Base-by-base conservation (phyloP, 768 basidiomycete genomes). In the Candolleomyces eurysporus region DNA sequence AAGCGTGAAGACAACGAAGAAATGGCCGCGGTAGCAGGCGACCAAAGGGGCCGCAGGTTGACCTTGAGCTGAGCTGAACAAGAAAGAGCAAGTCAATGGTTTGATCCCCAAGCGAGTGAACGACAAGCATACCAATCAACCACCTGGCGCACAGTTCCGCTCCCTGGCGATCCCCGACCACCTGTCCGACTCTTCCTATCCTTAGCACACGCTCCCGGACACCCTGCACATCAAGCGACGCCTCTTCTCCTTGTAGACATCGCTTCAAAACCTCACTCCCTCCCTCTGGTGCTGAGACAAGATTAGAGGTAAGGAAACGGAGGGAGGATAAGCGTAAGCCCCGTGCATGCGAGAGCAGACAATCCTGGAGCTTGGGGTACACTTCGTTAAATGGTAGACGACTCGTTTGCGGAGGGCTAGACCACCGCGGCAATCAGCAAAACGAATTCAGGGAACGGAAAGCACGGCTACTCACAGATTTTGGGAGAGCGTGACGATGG, bases 1-100 rank as follows among this genome's bases (percentile, higher is more conserved):
- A 87, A 89, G n/a, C 83, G 76, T 30, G 77, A 72, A 0, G 74
- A 67, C 54, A 84, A 71, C 0, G 84, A 79, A 0, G 83, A 79
- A 5, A 97, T 72, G 0, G 91, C 88, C 11, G 82, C 82, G 13
- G 87, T 82, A 4, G 94, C 86, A 17, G 95, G 90, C 4, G 86
- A 83, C 91, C 96, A 99, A 16, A 97, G 69, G 0, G 97, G 97
- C 31, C 92, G 84, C 49, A 98, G 76, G 70, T 95, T 96, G 62
- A 98, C 90, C 76, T 98, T 98, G 57, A 98, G 79, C 71, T 97
- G 96, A 6, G 91, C 92, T 90, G 67, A 36, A 11, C 36, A 7
- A 36, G 19, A 13, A 26, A 2, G 53, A 40, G 39, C 31, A 36
- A 51, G 42, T 42, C 13, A 30, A 30, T 14, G 26, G 45, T 17